Evolutionary conservation across 805 yeast genomes (phyloP).

Genomic region (Lipomyces sp.): DNA sequence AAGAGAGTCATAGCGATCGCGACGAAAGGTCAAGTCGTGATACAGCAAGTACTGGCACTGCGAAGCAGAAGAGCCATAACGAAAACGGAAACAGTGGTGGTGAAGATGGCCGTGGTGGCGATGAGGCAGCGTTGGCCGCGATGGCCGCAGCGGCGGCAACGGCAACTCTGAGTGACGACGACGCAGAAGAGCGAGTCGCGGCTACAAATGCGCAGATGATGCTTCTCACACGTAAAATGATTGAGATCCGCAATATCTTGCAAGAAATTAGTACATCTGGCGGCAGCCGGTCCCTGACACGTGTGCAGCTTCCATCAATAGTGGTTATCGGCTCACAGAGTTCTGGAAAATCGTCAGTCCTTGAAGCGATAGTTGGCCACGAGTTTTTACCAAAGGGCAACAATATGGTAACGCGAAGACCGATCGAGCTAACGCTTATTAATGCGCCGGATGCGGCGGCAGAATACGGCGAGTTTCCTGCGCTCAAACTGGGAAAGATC

Average conservation of each 20-base stretch:
- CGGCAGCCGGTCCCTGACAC: slow-evolving; percentile 23
- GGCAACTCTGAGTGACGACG: slow-evolving; percentile 47
- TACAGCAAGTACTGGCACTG: slow-evolving; percentile 27
- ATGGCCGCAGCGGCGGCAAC: slow-evolving; percentile 64
- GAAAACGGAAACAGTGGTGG: slow-evolving; percentile 43
- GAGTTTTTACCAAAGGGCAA: slow-evolving; percentile 96
- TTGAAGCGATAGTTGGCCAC: slow-evolving; percentile 96
- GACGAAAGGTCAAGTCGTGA: slow-evolving; percentile 17
- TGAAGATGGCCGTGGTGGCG: slow-evolving; percentile 49
- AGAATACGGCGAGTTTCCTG: slow-evolving; percentile 92
- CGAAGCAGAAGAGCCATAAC: slow-evolving; percentile 8
- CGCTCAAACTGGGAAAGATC: slow-evolving; percentile 76
- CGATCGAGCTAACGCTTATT: slow-evolving; percentile 90
- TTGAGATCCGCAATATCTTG: slow-evolving; percentile 84
- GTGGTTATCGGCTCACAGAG: slow-evolving; percentile 98
- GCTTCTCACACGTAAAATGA: slow-evolving; percentile 92
- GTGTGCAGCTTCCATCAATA: slow-evolving; percentile 83
- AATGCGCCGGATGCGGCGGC: slow-evolving; percentile 82
- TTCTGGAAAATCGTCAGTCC: slow-evolving; percentile 94
- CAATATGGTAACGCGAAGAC: slow-evolving; percentile 98
- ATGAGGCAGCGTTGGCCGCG: slow-evolving; percentile 54
- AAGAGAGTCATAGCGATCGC: slow-evolving; percentile 6
- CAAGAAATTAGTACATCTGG: slow-evolving; percentile 74
- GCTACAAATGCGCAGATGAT: slow-evolving; percentile 72
- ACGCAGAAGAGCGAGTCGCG: slow-evolving; percentile 53